Percentiles rank a stretch among this genome's conserved stretches.
phyloP scores from a whole-genome alignment of 441 rosid genomes.

The Daphne laureola region DNA sequence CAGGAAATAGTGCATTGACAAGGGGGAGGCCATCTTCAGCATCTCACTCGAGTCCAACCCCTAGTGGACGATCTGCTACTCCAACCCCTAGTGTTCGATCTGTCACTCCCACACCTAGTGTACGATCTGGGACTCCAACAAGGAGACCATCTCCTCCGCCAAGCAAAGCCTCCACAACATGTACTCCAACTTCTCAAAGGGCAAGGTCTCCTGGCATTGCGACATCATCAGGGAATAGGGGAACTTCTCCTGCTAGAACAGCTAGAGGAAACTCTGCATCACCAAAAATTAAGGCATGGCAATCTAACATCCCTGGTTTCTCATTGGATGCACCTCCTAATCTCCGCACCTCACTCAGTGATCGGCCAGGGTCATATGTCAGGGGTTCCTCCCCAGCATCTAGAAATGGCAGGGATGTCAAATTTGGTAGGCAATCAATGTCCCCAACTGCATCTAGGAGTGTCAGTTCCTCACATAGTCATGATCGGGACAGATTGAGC shows the following conservation, averaged over 20 bases:
- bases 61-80: slow-evolving; percentile 39
- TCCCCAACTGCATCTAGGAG: slow-evolving; percentile 96
- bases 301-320: slow-evolving; percentile 88
- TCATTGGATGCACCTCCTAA: slow-evolving; percentile 95
- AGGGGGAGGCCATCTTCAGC: slow-evolving; percentile 86
- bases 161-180: slow-evolving; percentile 53
- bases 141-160: slow-evolving; percentile 80
- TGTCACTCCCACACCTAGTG: slow-evolving; percentile 56
- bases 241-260: slow-evolving; percentile 67
- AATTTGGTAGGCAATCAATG: slow-evolving; percentile 75
- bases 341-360: slow-evolving; percentile 92
- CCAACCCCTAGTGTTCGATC: slow-evolving; percentile 46
- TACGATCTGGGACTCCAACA: slow-evolving; percentile 52
- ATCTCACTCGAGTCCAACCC: slow-evolving; percentile 65
- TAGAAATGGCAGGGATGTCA: slow-evolving; percentile 70
- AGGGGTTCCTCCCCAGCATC: slow-evolving; percentile 99
- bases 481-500: slow-evolving; percentile 80
- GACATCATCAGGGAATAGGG: slow-evolving; percentile 50
- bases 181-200: slow-evolving; percentile 77
- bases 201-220: slow-evolving; percentile 31
- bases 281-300: slow-evolving; percentile 90
- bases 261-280: slow-evolving; percentile 84
- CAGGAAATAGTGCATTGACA: slow-evolving; percentile 51
- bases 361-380: slow-evolving; percentile 86
- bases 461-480: slow-evolving; percentile 80